A percentile compares a stretch with the other conserved stretches of the same genome.
These are phyloP conservation scores for Boletus vinaceobasis DNA, from an alignment of 768 basidiomycete genomes.

Conservation along the genomic window DNA sequence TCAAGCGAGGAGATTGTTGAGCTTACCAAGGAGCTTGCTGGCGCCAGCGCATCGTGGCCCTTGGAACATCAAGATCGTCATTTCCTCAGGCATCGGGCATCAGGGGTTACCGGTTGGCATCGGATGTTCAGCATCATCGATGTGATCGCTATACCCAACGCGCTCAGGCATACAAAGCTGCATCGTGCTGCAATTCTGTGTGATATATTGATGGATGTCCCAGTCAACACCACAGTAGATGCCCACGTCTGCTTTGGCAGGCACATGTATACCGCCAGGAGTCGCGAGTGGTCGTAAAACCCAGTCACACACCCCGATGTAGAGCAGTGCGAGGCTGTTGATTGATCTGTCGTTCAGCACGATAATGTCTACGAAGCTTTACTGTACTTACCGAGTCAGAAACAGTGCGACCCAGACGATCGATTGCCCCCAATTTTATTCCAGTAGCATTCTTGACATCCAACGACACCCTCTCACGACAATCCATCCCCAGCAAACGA, in stretches of 20 bases:
- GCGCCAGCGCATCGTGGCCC: neutral
- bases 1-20: conserved; percentile 19
- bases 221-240: neutral
- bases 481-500: conserved; percentile 26
- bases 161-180: neutral
- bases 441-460: neutral
- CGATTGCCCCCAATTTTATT: neutral
- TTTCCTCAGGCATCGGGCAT: neutral
- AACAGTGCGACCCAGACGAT: neutral
- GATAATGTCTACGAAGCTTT: neutral
- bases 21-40: neutral
- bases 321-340: neutral
- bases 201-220: neutral
- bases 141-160: neutral
- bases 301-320: neutral
- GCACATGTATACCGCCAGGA: too few relatives aligned
- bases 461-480: conserved; percentile 34
- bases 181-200: neutral
- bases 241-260: neutral
- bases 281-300: neutral
- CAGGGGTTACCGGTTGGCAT: neutral
- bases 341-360: neutral
- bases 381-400: neutral
- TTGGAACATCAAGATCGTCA: neutral
- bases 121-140: too few relatives aligned